Percentiles rank a stretch among this genome's conserved stretches.
These are phyloP conservation scores for Babesia ovis DNA, from an alignment of 169 alveolate genomes.

Conservation along the genomic window DNA sequence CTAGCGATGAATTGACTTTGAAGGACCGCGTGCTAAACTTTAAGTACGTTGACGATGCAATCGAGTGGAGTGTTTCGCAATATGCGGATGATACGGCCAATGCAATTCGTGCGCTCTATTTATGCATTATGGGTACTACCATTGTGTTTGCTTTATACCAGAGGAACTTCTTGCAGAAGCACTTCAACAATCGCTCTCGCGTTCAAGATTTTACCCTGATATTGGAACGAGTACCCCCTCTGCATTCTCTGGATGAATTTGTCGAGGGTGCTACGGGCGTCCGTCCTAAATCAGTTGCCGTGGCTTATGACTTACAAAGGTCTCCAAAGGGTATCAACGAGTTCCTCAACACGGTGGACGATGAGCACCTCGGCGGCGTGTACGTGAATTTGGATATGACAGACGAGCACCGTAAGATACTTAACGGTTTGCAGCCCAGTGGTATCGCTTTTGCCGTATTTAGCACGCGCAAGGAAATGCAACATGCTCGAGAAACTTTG, in stretches of 20 bases:
- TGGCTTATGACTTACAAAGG: constrained; percentile 37
- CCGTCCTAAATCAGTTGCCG: constrained; percentile 41
- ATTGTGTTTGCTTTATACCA: constrained; percentile 47
- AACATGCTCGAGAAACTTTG: constrained; percentile 9
- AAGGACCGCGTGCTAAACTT: constrained; percentile 46
- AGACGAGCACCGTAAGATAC: constrained; percentile 10
- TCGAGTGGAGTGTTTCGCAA: constrained; percentile 53
- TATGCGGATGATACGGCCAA: constrained; percentile 47
- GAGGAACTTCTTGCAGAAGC: constrained; percentile 20
- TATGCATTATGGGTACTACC: constrained; percentile 54
- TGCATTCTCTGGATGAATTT: constrained; percentile 41
- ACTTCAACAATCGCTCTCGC: constrained; percentile 25
- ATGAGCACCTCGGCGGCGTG: constrained; percentile 1
- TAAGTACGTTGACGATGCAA: constrained; percentile 66
- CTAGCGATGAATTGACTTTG: not conserved
- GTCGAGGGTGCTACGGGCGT: constrained; percentile 34
- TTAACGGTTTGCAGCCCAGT: constrained; percentile 25
- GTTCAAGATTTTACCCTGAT: constrained; percentile 47
- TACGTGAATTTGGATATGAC: constrained; percentile 51
- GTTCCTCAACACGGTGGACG: constrained; percentile 18
- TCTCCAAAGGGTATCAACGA: constrained; percentile 14
- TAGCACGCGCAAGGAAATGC: constrained; percentile 14
- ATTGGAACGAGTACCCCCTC: constrained; percentile 28
- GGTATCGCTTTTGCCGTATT: constrained; percentile 53
- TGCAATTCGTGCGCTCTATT: constrained; percentile 32